Evolutionary conservation across 2,329 filamentous ascomycete genomes (phyloP).

Genomic region (Calonectria hawksworthii): DNA sequence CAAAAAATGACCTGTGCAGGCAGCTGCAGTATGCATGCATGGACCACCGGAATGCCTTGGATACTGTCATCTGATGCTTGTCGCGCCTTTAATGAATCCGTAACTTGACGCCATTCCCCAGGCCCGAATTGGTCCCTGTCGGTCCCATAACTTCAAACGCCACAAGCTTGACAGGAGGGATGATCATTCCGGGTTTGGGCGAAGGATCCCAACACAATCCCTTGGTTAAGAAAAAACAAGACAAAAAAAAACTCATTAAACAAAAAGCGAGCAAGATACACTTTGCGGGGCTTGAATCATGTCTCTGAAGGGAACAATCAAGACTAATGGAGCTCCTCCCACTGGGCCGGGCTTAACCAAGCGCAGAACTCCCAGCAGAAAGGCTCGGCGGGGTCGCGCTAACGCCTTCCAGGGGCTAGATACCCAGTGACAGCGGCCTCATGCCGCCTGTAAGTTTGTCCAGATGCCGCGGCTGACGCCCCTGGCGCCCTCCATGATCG

Average conservation of each 20-base stretch:
- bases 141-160: not conserved
- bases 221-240: not conserved
- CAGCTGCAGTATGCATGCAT: not conserved
- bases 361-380: not conserved
- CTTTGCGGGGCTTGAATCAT: conserved; percentile 1
- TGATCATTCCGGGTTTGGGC: not conserved
- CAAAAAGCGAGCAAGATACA: not conserved
- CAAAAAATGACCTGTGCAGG: not conserved
- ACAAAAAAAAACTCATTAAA: not conserved
- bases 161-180: not conserved
- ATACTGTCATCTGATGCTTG: conserved; percentile 25
- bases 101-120: not conserved
- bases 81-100: not conserved
- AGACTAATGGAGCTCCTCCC: not conserved
- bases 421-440: not conserved
- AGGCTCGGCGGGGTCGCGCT: conserved; percentile 16
- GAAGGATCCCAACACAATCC: not conserved
- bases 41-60: not conserved
- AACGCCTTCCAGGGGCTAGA: conserved; percentile 10
- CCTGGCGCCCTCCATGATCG: conserved; percentile 18
- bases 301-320: not conserved
- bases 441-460: conserved; percentile 14
- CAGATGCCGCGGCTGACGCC: conserved; percentile 25
- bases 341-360: not conserved
- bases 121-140: not conserved